Evolutionary conservation across 1,284 basidiomycete species (phyloP).

Genomic region (Tilletia horrida): DNA sequence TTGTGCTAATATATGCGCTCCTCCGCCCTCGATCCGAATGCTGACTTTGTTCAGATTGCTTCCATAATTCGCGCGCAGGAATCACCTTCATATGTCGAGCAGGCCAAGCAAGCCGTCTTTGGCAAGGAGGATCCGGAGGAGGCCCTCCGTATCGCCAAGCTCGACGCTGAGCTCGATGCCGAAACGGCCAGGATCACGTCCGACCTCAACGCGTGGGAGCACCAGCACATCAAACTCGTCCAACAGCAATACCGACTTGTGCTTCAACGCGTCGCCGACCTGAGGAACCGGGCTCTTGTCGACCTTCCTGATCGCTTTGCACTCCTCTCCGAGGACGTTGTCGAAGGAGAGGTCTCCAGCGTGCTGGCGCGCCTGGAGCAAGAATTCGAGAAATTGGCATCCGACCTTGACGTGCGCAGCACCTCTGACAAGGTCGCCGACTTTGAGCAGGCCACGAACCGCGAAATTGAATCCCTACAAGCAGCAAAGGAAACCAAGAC

Average conservation of each 20-base stretch:
- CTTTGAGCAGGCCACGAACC: constrained; percentile 22
- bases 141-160: constrained; percentile 33
- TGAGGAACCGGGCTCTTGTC: constrained; percentile 31
- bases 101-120: constrained; percentile 35
- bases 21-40: not conserved
- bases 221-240: constrained; percentile 37
- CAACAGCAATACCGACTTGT: constrained; percentile 40
- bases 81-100: constrained; percentile 36
- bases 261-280: constrained; percentile 36
- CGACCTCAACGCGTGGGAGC: constrained; percentile 46
- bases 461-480: constrained; percentile 25
- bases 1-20: not conserved
- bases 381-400: constrained; percentile 33
- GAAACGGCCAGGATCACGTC: constrained; percentile 37
- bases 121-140: constrained; percentile 29
- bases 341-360: constrained; percentile 39
- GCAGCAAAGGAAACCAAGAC: constrained; percentile 33
- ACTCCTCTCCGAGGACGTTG: constrained; percentile 38
- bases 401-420: constrained; percentile 19
- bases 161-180: constrained; percentile 44
- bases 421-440: constrained; percentile 1
- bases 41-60: constrained; percentile 25
- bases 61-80: constrained; percentile 25
- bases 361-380: constrained; percentile 38
- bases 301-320: constrained; percentile 46